Evolutionary conservation across 176 grass and related monocot species (phyloP), one percentile per base, ranked within the genome.

Genomic region (Phoenix roebelenii): DNA sequence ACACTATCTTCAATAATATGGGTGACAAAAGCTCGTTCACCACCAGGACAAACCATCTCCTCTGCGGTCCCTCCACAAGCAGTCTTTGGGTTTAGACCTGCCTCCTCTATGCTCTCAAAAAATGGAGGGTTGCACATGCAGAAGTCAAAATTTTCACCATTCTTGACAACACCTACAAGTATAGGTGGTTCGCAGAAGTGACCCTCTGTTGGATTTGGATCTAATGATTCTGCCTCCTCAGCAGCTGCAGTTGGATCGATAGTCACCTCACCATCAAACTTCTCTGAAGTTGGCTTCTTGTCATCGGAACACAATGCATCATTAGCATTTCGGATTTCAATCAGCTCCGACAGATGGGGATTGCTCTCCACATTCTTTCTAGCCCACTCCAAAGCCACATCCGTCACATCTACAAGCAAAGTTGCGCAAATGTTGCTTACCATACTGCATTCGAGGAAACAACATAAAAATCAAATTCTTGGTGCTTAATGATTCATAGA

Each of bases 111-210:
- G 76, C 65, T 85, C 49, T 91, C 93, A 80, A 97, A 97, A 76
- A 97, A 97, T 63, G 87, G 93, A 50, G 93, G 93, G 66, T 97
- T 91, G 72, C 87, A 91, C 93, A 97, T 85, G 78, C 93, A 97
- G 35, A 97, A 97, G 58, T 97, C 93, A 60, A 91, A 97, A 4
- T 7, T 80, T 64, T 97, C 93, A 59, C 70, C 59, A 65, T 88
- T 78, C 67, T 85, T 97, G 63, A 91, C 87, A 71, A 91, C 78
- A 23, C 76, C 93, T n/a, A 83, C 58, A 64, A 91, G 81, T 49
- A 91, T 52, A 59, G 4, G 55, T 72, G 72, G 55, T 50, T 73
- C 55, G 55, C 50, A 24, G 59, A 17, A 51, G 5, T 18, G 20
- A 16, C 15, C 18, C 32, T 61, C 61, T 26, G 56, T 62, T 18